Evolutionary conservation across 2,329 filamentous ascomycete species (phyloP), one percentile per base, ranked within the genome.

Genomic region (Neonectria magnoliae): DNA sequence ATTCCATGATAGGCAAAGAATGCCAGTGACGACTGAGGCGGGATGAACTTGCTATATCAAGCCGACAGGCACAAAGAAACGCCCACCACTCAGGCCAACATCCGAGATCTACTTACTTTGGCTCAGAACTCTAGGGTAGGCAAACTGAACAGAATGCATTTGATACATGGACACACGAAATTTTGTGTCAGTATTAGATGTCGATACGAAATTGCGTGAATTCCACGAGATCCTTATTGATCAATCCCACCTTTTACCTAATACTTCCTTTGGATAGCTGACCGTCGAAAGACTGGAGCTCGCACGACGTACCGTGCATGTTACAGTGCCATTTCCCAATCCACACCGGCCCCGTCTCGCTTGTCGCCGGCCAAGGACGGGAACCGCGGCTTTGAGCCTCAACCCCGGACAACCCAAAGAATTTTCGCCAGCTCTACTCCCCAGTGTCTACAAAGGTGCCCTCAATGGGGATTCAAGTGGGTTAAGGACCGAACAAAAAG

Each of bases 361-460:
- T 74, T 74, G 70, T 65, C 61, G 38, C 60, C 69, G 72, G 71
- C 66, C 55, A 60, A 65, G 68, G 50, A 48, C 68, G 71, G 67
- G 25, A 53, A 25, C 54, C 18, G 41, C 50, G 38, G 27, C 59
- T 61, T 66, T 44, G 58, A 66, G 57, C 64, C 60, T 66, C 67
- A 68, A 50, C 27, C 50, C 25, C 53, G 45, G 60, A 25, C 57
- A 57, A 55, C 25, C 64, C 70, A 67, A 65, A 72, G 71, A 74
- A 67, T 72, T 72, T 74, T 57, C 59, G n/a, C 48, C 16, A 31
- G 29, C 41, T 27, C 18, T 53, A 20, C 20, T 64, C 54, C 4
- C 58, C 56, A 59, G 36, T 14, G 36, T n/a, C 67, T 72, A 69
- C 72, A 74, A 74, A 73, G 73, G 71, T 74, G 69, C 72, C 71